Conservation (phyloP, 331 rosid genomes). For the Quercus tomentella region DNA sequence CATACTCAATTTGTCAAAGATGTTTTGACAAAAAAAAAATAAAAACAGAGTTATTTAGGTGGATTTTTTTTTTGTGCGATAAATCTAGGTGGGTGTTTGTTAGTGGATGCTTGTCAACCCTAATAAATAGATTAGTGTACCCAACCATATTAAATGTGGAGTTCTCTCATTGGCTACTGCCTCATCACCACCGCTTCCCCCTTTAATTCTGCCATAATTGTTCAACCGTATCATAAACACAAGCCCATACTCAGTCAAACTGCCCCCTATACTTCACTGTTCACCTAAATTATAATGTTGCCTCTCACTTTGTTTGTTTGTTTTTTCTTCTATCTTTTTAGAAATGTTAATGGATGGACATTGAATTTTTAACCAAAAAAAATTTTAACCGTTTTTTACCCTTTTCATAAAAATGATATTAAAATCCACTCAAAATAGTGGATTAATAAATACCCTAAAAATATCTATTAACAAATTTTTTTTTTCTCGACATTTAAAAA, state of each 20-base stretch:
- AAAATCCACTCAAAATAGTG: accelerated
- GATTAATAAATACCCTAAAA: accelerated
- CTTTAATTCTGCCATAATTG: conserved; percentile 32
- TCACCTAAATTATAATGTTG: background rate
- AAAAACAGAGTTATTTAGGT: too few species aligned
- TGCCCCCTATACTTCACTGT: background rate
- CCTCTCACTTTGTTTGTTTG: background rate
- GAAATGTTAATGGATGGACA: too few species aligned
- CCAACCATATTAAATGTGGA: conserved; percentile 22
- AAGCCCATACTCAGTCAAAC: background rate
- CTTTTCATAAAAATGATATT: too few species aligned
- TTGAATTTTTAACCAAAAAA: too few species aligned
- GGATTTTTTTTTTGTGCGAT: too few species aligned
- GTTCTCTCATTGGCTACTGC: background rate
- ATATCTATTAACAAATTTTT: accelerated
- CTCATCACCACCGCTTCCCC: conserved; percentile 4
- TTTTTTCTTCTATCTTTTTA: too few species aligned
- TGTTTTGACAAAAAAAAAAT: too few species aligned
- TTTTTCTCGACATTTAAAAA: too few species aligned
- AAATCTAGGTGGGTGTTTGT: background rate
- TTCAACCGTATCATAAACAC: background rate
- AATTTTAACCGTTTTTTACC: too few species aligned
- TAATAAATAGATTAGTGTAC: conserved; percentile 24
- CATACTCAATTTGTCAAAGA: too few species aligned
- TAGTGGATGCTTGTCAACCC: background rate